phyloP scores from a whole-genome alignment of 495 filamentous ascomycete species.

The Collariella sp. region DNA sequence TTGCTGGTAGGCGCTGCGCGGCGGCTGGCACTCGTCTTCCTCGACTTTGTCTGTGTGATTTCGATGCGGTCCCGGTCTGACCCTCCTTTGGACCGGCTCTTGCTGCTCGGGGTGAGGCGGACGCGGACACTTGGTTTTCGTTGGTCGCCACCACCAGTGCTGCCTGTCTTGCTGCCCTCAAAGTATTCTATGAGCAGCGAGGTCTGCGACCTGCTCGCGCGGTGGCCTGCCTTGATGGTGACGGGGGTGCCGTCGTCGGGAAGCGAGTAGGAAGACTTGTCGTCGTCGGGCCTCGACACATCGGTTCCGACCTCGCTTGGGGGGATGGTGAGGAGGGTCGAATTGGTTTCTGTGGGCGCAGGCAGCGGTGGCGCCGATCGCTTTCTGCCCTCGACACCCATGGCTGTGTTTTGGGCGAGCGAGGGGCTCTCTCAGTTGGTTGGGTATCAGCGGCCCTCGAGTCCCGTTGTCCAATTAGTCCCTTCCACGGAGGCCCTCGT shows the following conservation, averaged over 20 bases:
- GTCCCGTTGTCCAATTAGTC: slow-evolving; percentile 23
- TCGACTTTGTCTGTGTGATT: slow-evolving; percentile 63
- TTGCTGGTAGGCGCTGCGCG: slow-evolving; percentile 47
- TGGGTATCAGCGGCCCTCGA: slow-evolving; percentile 17
- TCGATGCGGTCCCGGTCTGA: slow-evolving; percentile 50
- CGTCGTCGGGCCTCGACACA: slow-evolving; percentile 69
- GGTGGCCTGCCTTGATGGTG: slow-evolving; percentile 71
- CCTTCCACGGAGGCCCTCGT: slow-evolving; percentile 18
- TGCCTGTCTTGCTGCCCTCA: slow-evolving; percentile 64
- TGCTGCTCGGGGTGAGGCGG: slow-evolving; percentile 73
- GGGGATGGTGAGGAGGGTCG: slow-evolving; percentile 41
- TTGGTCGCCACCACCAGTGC: slow-evolving; percentile 38
- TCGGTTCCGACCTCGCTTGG: slow-evolving; percentile 58
- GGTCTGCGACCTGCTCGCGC: slow-evolving; percentile 65
- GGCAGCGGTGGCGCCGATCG: slow-evolving; percentile 55
- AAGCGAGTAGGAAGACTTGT: slow-evolving; percentile 66
- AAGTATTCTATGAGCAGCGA: slow-evolving; percentile 98
- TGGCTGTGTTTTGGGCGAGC: slow-evolving; percentile 34
- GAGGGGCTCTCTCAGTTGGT: slow-evolving; percentile 11
- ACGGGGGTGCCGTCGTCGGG: slow-evolving; percentile 93
- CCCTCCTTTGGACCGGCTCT: slow-evolving; percentile 47
- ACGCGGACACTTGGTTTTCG: slow-evolving; percentile 88
- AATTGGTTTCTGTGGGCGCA: slow-evolving; percentile 71
- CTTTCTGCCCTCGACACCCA: slow-evolving; percentile 59
- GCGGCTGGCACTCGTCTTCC: slow-evolving; percentile 52